Conservation (phyloP, 78 protist species). For the Creolimax fragrantissima region DNA sequence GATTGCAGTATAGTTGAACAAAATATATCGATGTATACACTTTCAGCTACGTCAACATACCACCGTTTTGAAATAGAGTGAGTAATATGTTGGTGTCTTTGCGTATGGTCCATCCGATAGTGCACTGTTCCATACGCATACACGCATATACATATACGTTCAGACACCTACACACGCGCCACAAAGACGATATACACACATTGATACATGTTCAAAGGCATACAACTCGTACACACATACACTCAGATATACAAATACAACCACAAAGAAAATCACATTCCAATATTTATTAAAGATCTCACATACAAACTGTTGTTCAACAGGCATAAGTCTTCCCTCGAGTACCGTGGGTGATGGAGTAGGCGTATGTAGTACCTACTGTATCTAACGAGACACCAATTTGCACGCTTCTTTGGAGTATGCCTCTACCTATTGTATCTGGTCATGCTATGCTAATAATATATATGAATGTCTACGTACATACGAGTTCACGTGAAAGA, state of each 20-base stretch:
- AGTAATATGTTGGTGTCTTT: too few relatives aligned
- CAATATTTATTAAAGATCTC: background rate
- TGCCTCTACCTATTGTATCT: background rate
- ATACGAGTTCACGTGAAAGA: too few relatives aligned
- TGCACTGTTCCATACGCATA: background rate
- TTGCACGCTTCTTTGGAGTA: background rate
- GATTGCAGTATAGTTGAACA: too few relatives aligned
- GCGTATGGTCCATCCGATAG: too few relatives aligned
- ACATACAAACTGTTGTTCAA: background rate
- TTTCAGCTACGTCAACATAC: too few relatives aligned
- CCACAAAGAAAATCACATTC: background rate
- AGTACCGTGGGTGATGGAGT: too few relatives aligned
- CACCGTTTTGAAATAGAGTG: too few relatives aligned
- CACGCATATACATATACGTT: background rate
- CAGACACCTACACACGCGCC: background rate
- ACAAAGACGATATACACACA: background rate
- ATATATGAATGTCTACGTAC: too few relatives aligned
- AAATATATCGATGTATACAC: too few relatives aligned
- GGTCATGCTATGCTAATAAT: too few relatives aligned
- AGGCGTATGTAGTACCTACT: background rate
- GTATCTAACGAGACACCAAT: background rate
- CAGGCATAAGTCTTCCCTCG: background rate
- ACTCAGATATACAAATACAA: background rate
- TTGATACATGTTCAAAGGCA: background rate
- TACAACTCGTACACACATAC: background rate